These are phyloP conservation scores for Didymosphaeria variabile DNA, from an alignment of 2,329 filamentous ascomycete species.

Conservation along the genomic window DNA sequence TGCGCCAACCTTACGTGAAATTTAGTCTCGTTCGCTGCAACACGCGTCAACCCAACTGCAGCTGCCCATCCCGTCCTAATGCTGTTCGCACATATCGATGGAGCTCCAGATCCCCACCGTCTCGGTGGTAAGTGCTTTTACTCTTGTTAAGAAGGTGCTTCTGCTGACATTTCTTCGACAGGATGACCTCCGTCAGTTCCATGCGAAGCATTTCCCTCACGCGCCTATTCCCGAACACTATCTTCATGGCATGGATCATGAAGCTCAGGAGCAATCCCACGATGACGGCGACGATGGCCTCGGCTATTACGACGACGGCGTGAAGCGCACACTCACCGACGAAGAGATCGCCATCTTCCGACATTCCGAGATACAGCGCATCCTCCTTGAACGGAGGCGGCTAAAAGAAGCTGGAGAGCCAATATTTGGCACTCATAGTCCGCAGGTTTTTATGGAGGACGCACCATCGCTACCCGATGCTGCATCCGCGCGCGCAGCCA, in stretches of 20 bases:
- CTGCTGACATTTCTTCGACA: slow-evolving; percentile 31
- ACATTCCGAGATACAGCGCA: slow-evolving; percentile 81
- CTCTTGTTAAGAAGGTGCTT: not conserved
- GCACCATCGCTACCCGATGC: slow-evolving; percentile 3
- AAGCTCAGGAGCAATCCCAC: slow-evolving; percentile 40
- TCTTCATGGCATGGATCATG: slow-evolving; percentile 42
- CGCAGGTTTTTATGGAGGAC: not conserved
- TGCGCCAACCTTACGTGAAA: slow-evolving; percentile 16
- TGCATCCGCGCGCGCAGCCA: slow-evolving; percentile 5
- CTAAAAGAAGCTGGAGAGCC: slow-evolving; percentile 33
- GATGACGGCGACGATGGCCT: slow-evolving; percentile 69
- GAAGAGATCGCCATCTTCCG: slow-evolving; percentile 91
- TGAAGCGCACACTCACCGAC: slow-evolving; percentile 88
- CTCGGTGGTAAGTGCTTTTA: slow-evolving; percentile 38
- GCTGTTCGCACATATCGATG: slow-evolving; percentile 27
- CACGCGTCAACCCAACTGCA: slow-evolving; percentile 23
- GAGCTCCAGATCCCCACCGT: slow-evolving; percentile 40
- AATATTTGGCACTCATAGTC: slow-evolving; percentile 1
- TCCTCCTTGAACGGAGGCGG: slow-evolving; percentile 58
- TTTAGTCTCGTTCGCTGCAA: slow-evolving; percentile 16
- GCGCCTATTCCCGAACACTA: slow-evolving; percentile 46
- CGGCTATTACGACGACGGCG: slow-evolving; percentile 86
- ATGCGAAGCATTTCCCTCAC: slow-evolving; percentile 54
- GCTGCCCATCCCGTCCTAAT: slow-evolving; percentile 26
- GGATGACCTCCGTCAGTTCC: slow-evolving; percentile 56